These are phyloP conservation scores for Mycothermus thermophilus DNA, from an alignment of 495 filamentous ascomycete species.

Conservation along the genomic window DNA sequence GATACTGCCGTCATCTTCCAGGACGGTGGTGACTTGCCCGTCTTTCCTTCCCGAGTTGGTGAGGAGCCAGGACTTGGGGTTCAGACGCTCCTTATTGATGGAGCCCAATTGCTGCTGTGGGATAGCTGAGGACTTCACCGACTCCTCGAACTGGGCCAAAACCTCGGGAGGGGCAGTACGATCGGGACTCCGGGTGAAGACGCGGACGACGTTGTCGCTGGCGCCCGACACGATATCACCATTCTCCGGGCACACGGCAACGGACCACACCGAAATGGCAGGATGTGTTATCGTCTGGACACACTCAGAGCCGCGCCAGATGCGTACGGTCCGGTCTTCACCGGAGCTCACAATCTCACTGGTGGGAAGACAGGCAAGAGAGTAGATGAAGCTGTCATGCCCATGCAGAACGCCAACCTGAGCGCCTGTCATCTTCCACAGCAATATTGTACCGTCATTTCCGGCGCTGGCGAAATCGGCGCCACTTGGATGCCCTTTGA, in stretches of 20 bases:
- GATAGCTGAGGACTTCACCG: conserved; percentile 70
- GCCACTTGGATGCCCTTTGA: conserved; percentile 52
- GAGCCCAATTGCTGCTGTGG: conserved; percentile 64
- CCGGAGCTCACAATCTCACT: conserved; percentile 84
- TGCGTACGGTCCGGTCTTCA: conserved; percentile 79
- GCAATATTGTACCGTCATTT: conserved; percentile 72
- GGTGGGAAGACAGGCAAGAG: conserved; percentile 57
- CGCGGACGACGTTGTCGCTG: conserved; percentile 73
- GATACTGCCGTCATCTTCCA: conserved; percentile 61
- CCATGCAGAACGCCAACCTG: conserved; percentile 63
- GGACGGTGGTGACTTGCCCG: conserved; percentile 85
- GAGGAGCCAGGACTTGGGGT: conserved; percentile 70
- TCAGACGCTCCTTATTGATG: conserved; percentile 80
- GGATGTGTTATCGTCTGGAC: conserved; percentile 95
- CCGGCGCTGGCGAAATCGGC: conserved; percentile 81
- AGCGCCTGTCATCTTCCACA: conserved; percentile 67
- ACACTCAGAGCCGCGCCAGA: conserved; percentile 75
- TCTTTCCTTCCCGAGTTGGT: conserved; percentile 77
- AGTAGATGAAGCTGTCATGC: conserved; percentile 94
- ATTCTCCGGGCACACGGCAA: conserved; percentile 63
- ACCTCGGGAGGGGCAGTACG: conserved; percentile 48
- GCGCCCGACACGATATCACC: conserved; percentile 89
- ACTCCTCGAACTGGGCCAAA: conserved; percentile 57
- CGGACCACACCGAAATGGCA: conserved; percentile 89
- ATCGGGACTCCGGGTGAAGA: conserved; percentile 66